phyloP scores from a whole-genome alignment of 2,329 filamentous ascomycete species.

The Knoxdaviesia capensis region DNA sequence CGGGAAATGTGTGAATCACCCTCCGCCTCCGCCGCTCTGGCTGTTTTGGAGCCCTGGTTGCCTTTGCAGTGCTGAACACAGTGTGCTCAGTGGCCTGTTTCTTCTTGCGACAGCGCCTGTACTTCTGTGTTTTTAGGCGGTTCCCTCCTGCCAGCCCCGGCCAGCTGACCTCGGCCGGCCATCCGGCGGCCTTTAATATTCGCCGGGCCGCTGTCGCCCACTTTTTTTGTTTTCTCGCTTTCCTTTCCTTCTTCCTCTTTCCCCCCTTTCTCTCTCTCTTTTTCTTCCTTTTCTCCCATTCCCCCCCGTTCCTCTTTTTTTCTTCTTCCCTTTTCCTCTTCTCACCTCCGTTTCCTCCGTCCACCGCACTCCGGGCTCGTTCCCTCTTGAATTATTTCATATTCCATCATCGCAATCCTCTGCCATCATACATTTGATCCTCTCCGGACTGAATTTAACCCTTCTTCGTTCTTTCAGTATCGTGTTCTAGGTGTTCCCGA shows the following conservation, averaged over 20 bases:
- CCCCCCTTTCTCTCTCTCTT: neutral
- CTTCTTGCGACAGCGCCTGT: neutral
- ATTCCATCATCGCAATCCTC: neutral
- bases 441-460: neutral
- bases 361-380: neutral
- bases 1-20: too few species aligned
- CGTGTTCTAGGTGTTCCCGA: neutral
- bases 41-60: neutral
- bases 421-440: neutral
- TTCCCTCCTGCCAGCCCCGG: constrained; percentile 3
- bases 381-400: neutral
- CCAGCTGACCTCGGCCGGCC: constrained; percentile 6
- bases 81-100: neutral
- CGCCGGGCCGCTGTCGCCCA: constrained; percentile 4
- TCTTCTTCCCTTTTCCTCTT: neutral
- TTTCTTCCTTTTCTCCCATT: neutral
- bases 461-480: neutral
- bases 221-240: constrained; percentile 1
- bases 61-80: neutral
- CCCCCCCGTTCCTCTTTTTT: neutral
- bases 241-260: constrained; percentile 1
- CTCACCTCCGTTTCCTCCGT: neutral
- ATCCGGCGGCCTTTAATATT: constrained; percentile 4
- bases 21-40: too few species aligned
- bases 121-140: neutral